Percentiles rank a stretch among this genome's conserved stretches.
These are phyloP conservation scores for Porpolomopsis calyptriformis DNA, from an alignment of 768 basidiomycete genomes.

Conservation along the genomic window DNA sequence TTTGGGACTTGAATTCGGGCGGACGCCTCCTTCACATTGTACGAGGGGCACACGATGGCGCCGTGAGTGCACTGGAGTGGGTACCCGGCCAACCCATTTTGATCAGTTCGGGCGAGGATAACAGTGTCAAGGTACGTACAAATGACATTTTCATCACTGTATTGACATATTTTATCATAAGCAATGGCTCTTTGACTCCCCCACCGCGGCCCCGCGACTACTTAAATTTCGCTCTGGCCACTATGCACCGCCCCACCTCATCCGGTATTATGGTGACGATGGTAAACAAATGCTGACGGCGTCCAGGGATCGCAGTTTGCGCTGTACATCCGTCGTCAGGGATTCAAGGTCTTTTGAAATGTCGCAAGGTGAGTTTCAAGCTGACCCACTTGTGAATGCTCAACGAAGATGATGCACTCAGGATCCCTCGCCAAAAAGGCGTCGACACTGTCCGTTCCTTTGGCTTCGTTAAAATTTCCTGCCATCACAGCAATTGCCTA, in stretches of 20 bases:
- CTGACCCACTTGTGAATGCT: background rate
- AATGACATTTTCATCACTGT: background rate
- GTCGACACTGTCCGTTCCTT: conserved; percentile 60
- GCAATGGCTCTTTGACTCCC: conserved; percentile 99
- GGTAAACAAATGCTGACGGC: conserved; percentile 90
- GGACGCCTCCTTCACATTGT: conserved; percentile 78
- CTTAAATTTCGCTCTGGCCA: conserved; percentile 92
- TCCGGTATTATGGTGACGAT: conserved; percentile 94
- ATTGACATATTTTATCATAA: conserved; percentile 23
- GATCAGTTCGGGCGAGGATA: conserved; percentile 86
- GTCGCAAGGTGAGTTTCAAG: conserved; percentile 60
- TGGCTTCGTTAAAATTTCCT: conserved; percentile 77
- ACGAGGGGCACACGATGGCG: conserved; percentile 81
- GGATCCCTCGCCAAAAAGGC: conserved; percentile 81
- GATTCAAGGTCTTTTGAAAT: conserved; percentile 93
- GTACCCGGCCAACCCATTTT: conserved; percentile 86
- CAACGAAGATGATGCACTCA: conserved; percentile 17
- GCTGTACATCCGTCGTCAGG: conserved; percentile 86
- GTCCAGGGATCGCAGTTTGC: conserved; percentile 77
- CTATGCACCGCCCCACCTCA: conserved; percentile 79
- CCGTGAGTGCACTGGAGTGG: conserved; percentile 80
- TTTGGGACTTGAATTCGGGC: conserved; percentile 85
- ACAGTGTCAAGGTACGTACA: conserved; percentile 73
- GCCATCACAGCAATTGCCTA: conserved; percentile 69
- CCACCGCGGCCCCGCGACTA: conserved; percentile 72